These are phyloP conservation scores for Fusarium euwallaceae DNA, from an alignment of 2,329 filamentous ascomycete genomes.

Conservation along the genomic window DNA sequence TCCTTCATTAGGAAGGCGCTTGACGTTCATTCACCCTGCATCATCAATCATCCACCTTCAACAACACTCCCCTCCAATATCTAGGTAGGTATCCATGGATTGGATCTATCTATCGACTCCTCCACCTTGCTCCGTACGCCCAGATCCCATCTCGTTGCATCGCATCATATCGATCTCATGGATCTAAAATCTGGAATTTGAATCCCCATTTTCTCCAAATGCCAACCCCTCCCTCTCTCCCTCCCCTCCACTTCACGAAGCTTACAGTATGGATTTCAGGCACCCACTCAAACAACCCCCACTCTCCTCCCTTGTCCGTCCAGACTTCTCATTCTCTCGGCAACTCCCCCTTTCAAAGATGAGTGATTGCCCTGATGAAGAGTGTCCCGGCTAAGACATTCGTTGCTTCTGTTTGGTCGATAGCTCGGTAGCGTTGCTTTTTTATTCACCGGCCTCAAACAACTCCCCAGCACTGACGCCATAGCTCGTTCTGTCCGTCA, in stretches of 20 bases:
- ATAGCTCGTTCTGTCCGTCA: constrained; percentile 16
- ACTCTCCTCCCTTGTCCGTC: neutral
- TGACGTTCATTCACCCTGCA: neutral
- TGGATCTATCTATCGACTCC: neutral
- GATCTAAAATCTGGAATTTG: constrained; percentile 8
- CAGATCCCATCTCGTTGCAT: constrained; percentile 19
- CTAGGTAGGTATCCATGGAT: neutral
- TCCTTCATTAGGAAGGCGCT: constrained; percentile 1
- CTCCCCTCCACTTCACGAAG: neutral
- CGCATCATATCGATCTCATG: constrained; percentile 15
- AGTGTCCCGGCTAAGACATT: constrained; percentile 3
- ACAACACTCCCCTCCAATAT: constrained; percentile 17
- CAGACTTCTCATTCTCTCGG: neutral
- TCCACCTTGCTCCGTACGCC: neutral
- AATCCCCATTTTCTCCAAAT: constrained; percentile 5
- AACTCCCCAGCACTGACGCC: constrained; percentile 30
- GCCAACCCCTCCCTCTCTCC: neutral
- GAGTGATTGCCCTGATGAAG: constrained; percentile 5
- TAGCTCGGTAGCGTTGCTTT: constrained; percentile 35
- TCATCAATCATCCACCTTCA: constrained; percentile 1
- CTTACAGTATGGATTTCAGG: neutral
- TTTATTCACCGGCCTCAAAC: constrained; percentile 26
- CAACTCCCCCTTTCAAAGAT: neutral
- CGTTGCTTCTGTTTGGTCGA: constrained; percentile 22
- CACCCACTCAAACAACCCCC: neutral